These are phyloP conservation scores for Porodaedalea pini DNA, from an alignment of 1,284 basidiomycete genomes.

Conservation along the genomic window DNA sequence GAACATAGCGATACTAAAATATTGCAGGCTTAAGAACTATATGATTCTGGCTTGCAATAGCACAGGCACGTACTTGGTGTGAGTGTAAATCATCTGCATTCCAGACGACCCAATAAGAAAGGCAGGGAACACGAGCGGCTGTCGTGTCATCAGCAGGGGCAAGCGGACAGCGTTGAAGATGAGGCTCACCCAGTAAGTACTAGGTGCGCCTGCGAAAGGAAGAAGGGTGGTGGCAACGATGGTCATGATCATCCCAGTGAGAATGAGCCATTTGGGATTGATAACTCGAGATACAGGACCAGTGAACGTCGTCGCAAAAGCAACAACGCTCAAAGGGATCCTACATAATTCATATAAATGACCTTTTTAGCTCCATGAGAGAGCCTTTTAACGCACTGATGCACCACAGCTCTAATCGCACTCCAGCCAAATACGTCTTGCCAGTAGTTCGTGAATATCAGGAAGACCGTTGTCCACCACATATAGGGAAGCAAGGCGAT, in stretches of 20 bases:
- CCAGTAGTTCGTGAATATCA: conserved; percentile 34
- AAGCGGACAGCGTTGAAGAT: conserved; percentile 14
- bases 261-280: conserved; percentile 17
- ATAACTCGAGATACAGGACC: conserved; percentile 13
- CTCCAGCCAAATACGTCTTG: conserved; percentile 36
- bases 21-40: neutral
- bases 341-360: neutral
- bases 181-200: conserved; percentile 20
- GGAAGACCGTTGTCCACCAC: conserved; percentile 35
- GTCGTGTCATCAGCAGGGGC: conserved; percentile 25
- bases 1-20: conserved; percentile 48
- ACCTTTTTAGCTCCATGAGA: neutral
- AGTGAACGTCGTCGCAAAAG: conserved; percentile 18
- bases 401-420: conserved; percentile 30
- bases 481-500: conserved; percentile 36
- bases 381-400: conserved; percentile 28
- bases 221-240: conserved; percentile 17
- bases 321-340: conserved; percentile 10
- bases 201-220: conserved; percentile 18
- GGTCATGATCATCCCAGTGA: conserved; percentile 17
- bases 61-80: conserved; percentile 17
- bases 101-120: conserved; percentile 27
- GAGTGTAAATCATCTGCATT: conserved; percentile 22
- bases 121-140: conserved; percentile 25
- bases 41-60: neutral